Evolutionary conservation across 2,329 filamentous ascomycete genomes (phyloP).

Genomic region (Pseudocercospora pini-densiflorae): DNA sequence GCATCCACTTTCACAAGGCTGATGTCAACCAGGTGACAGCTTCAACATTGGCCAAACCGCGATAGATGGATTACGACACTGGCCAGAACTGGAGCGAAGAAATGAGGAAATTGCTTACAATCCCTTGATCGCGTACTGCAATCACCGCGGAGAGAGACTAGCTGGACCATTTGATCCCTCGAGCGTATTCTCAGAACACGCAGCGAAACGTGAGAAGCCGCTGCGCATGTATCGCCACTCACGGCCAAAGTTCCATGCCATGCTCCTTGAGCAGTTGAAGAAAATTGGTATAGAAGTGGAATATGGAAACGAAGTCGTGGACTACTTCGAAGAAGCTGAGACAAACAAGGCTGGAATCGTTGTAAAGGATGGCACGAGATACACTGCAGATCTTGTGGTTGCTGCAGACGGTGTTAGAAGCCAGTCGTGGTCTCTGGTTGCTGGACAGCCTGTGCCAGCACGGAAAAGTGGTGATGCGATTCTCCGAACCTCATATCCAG

Average conservation of each 20-base stretch:
- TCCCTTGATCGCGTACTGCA: conserved; percentile 1
- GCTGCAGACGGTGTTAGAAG: conserved; percentile 43
- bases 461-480: conserved; percentile 18
- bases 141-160: conserved; percentile 7
- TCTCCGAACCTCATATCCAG: conserved; percentile 16
- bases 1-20: neutral
- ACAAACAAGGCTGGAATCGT: conserved; percentile 30
- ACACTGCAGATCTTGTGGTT: conserved; percentile 46
- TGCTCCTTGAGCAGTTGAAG: conserved; percentile 56
- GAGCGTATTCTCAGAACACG: neutral
- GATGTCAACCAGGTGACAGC: conserved; percentile 17
- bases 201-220: neutral
- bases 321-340: conserved; percentile 50
- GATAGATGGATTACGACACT: conserved; percentile 58
- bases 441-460: conserved; percentile 35
- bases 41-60: conserved; percentile 54
- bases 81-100: conserved; percentile 53
- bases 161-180: conserved; percentile 5
- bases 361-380: conserved; percentile 44
- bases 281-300: conserved; percentile 48
- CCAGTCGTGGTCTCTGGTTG: conserved; percentile 47
- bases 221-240: conserved; percentile 8
- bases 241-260: conserved; percentile 34
- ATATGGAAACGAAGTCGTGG: conserved; percentile 47
- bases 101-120: conserved; percentile 13